These are phyloP conservation scores for Parastagonospora avenae DNA, from an alignment of 2,329 filamentous ascomycete genomes.

Conservation along the genomic window DNA sequence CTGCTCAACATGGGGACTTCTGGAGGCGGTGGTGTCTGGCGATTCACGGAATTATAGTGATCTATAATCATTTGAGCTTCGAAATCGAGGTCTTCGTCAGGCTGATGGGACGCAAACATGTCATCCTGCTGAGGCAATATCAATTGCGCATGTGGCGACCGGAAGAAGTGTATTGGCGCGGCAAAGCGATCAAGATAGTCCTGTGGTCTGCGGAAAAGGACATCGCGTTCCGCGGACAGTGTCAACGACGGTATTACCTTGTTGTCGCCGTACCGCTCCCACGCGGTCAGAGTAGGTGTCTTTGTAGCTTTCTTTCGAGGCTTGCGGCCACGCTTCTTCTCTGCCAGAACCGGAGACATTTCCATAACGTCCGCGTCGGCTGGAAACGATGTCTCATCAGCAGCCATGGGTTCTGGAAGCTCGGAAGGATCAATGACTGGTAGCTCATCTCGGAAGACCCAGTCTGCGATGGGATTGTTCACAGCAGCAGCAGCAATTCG, in stretches of 20 bases:
- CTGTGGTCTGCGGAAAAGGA: conserved; percentile 50
- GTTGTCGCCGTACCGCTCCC: conserved; percentile 35
- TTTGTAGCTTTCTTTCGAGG: conserved; percentile 25
- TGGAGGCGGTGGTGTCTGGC: conserved; percentile 3
- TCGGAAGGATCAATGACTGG: conserved; percentile 22
- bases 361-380: conserved; percentile 34
- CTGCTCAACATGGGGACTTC: conserved; percentile 29
- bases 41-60: conserved; percentile 33
- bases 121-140: conserved; percentile 32
- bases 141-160: conserved; percentile 47
- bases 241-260: conserved; percentile 30
- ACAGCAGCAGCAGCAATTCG: conserved; percentile 53
- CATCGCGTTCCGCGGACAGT: conserved; percentile 41
- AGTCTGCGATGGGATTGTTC: conserved; percentile 56
- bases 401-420: conserved; percentile 34
- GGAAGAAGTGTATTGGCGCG: conserved; percentile 57
- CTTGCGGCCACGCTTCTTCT: conserved; percentile 11
- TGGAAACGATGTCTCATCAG: conserved; percentile 39
- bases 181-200: conserved; percentile 57
- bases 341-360: conserved; percentile 9
- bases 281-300: conserved; percentile 26
- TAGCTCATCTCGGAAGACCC: conserved; percentile 50
- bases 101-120: conserved; percentile 29
- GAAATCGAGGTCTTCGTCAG: conserved; percentile 33
- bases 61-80: conserved; percentile 35